A percentile compares a stretch with the other conserved stretches of the same genome.
phyloP scores from a whole-genome alignment of 2,329 filamentous ascomycete genomes.

The Cercospora citrullina region DNA sequence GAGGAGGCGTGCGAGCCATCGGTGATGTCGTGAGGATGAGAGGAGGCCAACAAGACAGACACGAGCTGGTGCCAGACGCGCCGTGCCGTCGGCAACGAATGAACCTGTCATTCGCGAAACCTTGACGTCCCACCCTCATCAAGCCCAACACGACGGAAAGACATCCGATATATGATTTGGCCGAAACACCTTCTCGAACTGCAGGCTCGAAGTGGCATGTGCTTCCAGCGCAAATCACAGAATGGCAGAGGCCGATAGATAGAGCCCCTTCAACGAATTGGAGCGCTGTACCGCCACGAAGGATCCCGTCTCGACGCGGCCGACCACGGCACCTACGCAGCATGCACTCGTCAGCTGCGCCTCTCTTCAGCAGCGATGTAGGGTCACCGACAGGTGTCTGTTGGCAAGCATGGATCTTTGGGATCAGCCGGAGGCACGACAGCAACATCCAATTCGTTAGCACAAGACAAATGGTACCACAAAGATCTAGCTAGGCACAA shows the following conservation, averaged over 20 bases:
- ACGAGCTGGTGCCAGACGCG: background rate
- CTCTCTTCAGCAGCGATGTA: background rate
- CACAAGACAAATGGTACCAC: background rate
- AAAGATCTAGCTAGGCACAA: background rate
- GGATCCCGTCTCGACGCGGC: background rate
- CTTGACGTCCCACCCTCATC: background rate
- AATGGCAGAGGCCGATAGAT: background rate
- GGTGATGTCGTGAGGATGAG: background rate
- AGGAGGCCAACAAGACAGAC: background rate
- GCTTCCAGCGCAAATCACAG: background rate
- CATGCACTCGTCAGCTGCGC: background rate
- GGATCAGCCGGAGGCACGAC: background rate
- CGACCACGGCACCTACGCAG: background rate
- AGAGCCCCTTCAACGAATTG: background rate
- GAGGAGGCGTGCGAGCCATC: background rate
- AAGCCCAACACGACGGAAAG: background rate
- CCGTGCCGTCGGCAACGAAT: background rate
- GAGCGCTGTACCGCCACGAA: background rate
- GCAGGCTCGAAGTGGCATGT: background rate
- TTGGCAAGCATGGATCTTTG: background rate
- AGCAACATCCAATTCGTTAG: background rate
- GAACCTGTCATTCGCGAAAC: background rate
- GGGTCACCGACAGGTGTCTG: background rate
- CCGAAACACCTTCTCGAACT: background rate
- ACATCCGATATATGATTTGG: background rate